These are phyloP conservation scores for Clathrus columnatus DNA, from an alignment of 768 basidiomycete genomes.

Conservation along the genomic window DNA sequence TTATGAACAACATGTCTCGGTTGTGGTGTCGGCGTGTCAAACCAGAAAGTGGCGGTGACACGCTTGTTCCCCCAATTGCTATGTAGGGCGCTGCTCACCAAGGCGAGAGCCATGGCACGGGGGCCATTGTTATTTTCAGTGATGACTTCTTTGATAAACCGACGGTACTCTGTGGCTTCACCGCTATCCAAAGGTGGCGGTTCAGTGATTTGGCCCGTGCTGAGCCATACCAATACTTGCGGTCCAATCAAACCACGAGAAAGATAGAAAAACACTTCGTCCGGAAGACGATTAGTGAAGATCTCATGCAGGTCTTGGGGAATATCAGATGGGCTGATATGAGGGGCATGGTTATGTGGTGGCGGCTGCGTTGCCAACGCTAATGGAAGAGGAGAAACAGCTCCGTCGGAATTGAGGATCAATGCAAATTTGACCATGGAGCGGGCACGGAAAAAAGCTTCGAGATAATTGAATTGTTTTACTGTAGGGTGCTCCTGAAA, in stretches of 20 bases:
- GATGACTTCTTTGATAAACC: conserved; percentile 93
- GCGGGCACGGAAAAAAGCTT: conserved; percentile 82
- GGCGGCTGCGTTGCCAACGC: conserved; percentile 37
- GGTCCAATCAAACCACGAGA: conserved; percentile 86
- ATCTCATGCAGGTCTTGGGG: conserved; percentile 89
- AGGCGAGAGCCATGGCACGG: conserved; percentile 80
- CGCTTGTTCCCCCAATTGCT: conserved; percentile 73
- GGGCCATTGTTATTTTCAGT: conserved; percentile 94
- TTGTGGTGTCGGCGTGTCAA: conserved; percentile 38
- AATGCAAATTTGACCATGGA: conserved; percentile 89
- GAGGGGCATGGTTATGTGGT: conserved; percentile 45
- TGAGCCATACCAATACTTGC: conserved; percentile 91
- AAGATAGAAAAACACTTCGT: conserved; percentile 94
- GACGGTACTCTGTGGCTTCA: conserved; percentile 88
- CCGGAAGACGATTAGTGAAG: conserved; percentile 89
- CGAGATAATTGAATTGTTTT: conserved; percentile 69
- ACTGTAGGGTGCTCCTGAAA: conserved; percentile 77
- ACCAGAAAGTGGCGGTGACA: conserved; percentile 71
- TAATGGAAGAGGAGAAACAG: conserved; percentile 72
- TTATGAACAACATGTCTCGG: conserved; percentile 63
- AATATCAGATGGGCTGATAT: conserved; percentile 78
- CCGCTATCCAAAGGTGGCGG: conserved; percentile 89
- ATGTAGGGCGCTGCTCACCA: conserved; percentile 75
- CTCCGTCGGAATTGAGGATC: conserved; percentile 80
- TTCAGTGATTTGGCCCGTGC: conserved; percentile 76